A percentile compares a stretch with the other conserved stretches of the same genome.
These are phyloP conservation scores for Kodamaea suecica DNA, from an alignment of 1,139 yeast species.

Conservation along the genomic window DNA sequence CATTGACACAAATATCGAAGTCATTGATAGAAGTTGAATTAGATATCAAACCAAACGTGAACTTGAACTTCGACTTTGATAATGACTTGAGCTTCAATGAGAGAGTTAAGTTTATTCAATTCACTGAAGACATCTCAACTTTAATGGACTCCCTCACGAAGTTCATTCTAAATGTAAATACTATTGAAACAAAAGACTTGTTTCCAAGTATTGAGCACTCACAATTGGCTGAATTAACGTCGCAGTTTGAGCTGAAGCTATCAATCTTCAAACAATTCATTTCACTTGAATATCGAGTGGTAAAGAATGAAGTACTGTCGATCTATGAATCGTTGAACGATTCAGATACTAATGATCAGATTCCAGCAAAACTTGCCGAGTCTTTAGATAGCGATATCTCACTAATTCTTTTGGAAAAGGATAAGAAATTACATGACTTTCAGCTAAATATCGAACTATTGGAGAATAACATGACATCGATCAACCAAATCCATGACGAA, in stretches of 20 bases:
- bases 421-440: constrained; percentile 32
- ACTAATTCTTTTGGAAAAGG: constrained; percentile 30
- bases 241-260: no score
- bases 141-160: constrained; percentile 2
- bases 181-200: no score
- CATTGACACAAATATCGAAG: constrained; percentile 4
- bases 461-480: constrained; percentile 39
- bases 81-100: constrained; percentile 3
- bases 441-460: constrained; percentile 42
- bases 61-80: constrained; percentile 3
- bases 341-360: not conserved
- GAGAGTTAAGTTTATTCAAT: constrained; percentile 3
- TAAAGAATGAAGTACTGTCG: not conserved
- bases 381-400: no score
- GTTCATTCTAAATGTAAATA: constrained; percentile 1
- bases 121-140: constrained; percentile 1
- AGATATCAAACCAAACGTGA: constrained; percentile 6
- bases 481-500: constrained; percentile 29
- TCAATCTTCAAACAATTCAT: constrained; percentile 3
- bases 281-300: constrained; percentile 4
- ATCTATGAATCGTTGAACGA: constrained; percentile 5
- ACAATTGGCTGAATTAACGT: no score
- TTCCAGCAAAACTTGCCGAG: not conserved
- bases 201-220: no score
- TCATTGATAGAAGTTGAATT: constrained; percentile 7